Evolutionary conservation across 2,329 filamentous ascomycete genomes (phyloP), one percentile per base, ranked within the genome.

Genomic region (Cercospora citrullina): DNA sequence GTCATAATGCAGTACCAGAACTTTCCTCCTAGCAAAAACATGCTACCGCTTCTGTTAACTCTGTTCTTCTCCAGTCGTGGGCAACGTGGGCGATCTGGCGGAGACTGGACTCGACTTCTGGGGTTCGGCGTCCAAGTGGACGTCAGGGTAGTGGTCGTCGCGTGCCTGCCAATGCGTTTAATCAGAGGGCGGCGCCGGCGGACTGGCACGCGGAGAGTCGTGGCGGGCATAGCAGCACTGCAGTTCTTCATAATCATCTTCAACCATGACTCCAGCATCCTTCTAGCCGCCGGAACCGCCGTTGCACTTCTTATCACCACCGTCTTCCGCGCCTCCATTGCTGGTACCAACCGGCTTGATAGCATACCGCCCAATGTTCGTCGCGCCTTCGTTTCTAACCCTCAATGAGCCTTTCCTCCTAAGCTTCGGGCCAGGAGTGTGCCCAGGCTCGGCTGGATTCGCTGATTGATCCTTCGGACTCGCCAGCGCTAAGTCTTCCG

Each of bases 351-450:
- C 64, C 48, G 72, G 63, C 69, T 77, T 78, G 61, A 77, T 75
- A 3, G 74, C 72, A 59, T 72, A 75, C 39, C 68, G 68, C 16
- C 74, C 75, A 30, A 62, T 67, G 64, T 72, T 71, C n/a, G 65
- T 60, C 4, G 76, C 75, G 10, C 77, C 76, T 59, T 84, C 82
- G 70, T 84, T 83, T 51, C 78, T 79, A 2, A 79, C 77, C 63
- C 78, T 81, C 63, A 84, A 72, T 28, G 79, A 81, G 18, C 79
- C 81, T 70, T 82, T 83, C 53, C 81, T 77, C 58, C 81, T 77
- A 45, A 84, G 75, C 26, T 67, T 65, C 48, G 68, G 67, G n/a
- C 64, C 64, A 26, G 68, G 64, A 5, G 55, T 58, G 21, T 64
- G 59, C 63, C 75, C 67, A 26, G 48, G 68, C 14, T 45, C 61